Evolutionary conservation across 805 yeast genomes (phyloP), one percentile per base, ranked within the genome.

Genomic region (Candida corydali): DNA sequence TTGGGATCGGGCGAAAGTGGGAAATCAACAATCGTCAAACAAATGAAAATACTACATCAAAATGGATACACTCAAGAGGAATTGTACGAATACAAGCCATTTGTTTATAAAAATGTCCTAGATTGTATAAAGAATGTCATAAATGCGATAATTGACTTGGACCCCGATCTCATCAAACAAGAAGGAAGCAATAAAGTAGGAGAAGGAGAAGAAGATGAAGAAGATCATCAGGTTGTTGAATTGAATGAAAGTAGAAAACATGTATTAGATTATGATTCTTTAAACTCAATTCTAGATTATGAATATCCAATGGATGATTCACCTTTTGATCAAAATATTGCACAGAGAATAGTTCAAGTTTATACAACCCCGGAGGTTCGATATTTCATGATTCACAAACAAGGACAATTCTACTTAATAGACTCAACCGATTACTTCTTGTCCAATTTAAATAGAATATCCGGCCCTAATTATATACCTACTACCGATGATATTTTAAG

Each of bases 1-100:
- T 61, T 84, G 33, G 93, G 98, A 4, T 84, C 96, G 0, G 98
- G 98, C 11, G 94, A 84, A 52, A 71, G 81, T 43, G 94, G 94
- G 4, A 85, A 84, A 52, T 80, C 88, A 6, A 84, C 94, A 12
- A 78, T 84, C 36, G 75, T 85, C 36, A 85, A 83, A 55, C 94
- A 84, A 57, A 85, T 85, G 78, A 83, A 82, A 53, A 82, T 82
- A 40, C 64, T 82, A 34, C 86, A 83, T 52, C 84, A 81, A 52
- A 69, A 77, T 46, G 89, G 89, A 7, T 83, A 78, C 52, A 59
- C 80, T 36, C 64, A 79, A 57, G 80, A 82, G 32, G 97, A 88
- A 55, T 59, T 82, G 18, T 63, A 69, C 37, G 86, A 83, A 46
- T 85, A 83, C 59, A 78, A 78, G 52, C 86, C 91, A 0, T 80